phyloP scores from a whole-genome alignment of 768 basidiomycete genomes.

The Tricholoma terreum region DNA sequence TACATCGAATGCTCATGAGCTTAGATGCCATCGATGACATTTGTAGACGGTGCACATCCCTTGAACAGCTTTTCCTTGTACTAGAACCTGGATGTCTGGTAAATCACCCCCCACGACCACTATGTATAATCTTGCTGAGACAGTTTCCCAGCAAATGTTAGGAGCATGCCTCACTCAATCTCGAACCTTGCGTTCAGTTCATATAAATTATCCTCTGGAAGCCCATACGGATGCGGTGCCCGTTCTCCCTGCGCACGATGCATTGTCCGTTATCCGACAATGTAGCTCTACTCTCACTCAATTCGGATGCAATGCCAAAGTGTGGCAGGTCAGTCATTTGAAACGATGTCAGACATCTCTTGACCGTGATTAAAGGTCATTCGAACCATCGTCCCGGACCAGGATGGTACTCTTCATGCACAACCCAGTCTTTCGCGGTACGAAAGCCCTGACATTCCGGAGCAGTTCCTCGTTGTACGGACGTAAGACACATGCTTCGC shows the following conservation, averaged over 20 bases:
- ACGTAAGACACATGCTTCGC: slow-evolving; percentile 34
- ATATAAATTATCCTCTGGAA: slow-evolving; percentile 52
- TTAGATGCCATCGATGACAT: slow-evolving; percentile 48
- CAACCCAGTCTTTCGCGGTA: slow-evolving; percentile 46
- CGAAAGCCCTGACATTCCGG: slow-evolving; percentile 66
- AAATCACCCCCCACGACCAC: slow-evolving; percentile 8
- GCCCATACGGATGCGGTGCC: slow-evolving; percentile 23
- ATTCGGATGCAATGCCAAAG: slow-evolving; percentile 66
- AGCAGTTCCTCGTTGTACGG: slow-evolving; percentile 67
- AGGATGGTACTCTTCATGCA: slow-evolving; percentile 36
- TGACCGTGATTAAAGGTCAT: slow-evolving; percentile 39
- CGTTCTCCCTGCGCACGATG: slow-evolving; percentile 32
- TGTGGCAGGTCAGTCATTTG: slow-evolving; percentile 58
- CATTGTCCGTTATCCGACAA: slow-evolving; percentile 42
- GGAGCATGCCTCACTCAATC: slow-evolving; percentile 42
- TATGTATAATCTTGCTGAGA: background rate
- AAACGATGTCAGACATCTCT: slow-evolving; percentile 1
- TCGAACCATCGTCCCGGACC: slow-evolving; percentile 33
- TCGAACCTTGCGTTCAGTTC: slow-evolving; percentile 49
- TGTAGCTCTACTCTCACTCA: slow-evolving; percentile 53
- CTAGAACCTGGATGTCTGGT: slow-evolving; percentile 48
- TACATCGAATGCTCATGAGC: slow-evolving; percentile 61
- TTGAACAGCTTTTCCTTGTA: slow-evolving; percentile 67
- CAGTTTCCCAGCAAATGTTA: slow-evolving; percentile 34
- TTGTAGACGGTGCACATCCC: slow-evolving; percentile 47